These are phyloP conservation scores for Gloeopeniophorella convolvens DNA, from an alignment of 768 basidiomycete genomes.

Conservation along the genomic window DNA sequence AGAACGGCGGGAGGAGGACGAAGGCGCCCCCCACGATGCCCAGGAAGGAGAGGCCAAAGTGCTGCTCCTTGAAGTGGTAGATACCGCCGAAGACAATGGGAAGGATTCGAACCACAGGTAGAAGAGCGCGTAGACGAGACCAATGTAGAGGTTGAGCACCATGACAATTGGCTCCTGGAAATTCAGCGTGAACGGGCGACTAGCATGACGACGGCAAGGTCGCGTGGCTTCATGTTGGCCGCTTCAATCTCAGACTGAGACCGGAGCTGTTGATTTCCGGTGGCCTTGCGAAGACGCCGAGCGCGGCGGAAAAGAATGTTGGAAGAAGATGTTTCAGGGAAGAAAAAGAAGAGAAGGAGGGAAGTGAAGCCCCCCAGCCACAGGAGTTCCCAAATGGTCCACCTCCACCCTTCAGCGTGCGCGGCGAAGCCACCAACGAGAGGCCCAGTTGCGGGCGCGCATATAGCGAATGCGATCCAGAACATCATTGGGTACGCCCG, in stretches of 20 bases:
- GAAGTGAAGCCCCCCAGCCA: constrained; percentile 28
- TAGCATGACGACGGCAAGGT: constrained; percentile 23
- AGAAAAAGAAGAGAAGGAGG: constrained; percentile 26
- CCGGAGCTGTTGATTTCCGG: constrained; percentile 26
- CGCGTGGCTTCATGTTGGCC: constrained; percentile 20
- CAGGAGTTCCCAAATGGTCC: constrained; percentile 30
- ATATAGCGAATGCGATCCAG: constrained; percentile 27
- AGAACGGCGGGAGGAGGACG: not conserved
- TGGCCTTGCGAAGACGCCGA: constrained; percentile 26
- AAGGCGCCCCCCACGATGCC: constrained; percentile 1
- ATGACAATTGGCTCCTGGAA: constrained; percentile 29
- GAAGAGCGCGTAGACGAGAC: constrained; percentile 28
- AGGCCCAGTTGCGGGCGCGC: constrained; percentile 28
- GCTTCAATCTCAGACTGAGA: constrained; percentile 26
- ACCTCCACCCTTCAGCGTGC: constrained; percentile 29
- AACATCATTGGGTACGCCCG: constrained; percentile 24
- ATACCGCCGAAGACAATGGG: constrained; percentile 26
- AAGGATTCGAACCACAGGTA: constrained; percentile 29
- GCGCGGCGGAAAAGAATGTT: constrained; percentile 31
- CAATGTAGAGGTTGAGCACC: constrained; percentile 29
- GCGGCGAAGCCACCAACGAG: constrained; percentile 31
- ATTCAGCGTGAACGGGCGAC: constrained; percentile 29
- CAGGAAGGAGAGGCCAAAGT: constrained; percentile 27
- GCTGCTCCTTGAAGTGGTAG: constrained; percentile 28
- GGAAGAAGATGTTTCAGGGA: constrained; percentile 29